These are phyloP conservation scores for Hyaloscypha bicolor DNA, from an alignment of 495 filamentous ascomycete species.

Conservation along the genomic window DNA sequence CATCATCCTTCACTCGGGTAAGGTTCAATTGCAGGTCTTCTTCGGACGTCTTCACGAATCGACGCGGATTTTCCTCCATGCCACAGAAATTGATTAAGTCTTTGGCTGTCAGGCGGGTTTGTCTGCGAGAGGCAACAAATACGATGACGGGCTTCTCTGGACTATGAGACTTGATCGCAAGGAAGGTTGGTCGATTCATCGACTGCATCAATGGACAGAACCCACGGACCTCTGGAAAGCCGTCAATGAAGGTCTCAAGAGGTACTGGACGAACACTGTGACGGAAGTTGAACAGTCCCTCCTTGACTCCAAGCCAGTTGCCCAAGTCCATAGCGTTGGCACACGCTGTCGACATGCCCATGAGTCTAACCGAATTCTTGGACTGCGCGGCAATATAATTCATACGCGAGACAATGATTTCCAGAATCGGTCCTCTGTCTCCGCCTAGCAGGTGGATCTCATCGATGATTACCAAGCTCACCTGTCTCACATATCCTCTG, in stretches of 20 bases:
- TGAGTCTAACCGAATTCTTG: constrained; percentile 81
- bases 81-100: constrained; percentile 97
- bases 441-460: constrained; percentile 97
- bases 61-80: constrained; percentile 95
- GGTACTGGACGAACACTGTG: constrained; percentile 98
- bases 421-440: constrained; percentile 93
- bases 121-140: constrained; percentile 93
- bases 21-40: constrained; percentile 88
- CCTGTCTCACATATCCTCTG: constrained; percentile 90
- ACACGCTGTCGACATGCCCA: constrained; percentile 98
- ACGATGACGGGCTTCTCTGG: constrained; percentile 97
- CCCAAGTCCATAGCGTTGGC: constrained; percentile 93
- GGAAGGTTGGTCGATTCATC: constrained; percentile 97
- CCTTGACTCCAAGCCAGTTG: constrained; percentile 97
- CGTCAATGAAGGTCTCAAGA: constrained; percentile 94
- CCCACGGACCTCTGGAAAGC: constrained; percentile 91
- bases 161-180: constrained; percentile 94
- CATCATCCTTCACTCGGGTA: constrained; percentile 85
- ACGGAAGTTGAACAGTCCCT: constrained; percentile 96
- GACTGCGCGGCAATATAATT: constrained; percentile 97
- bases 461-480: constrained; percentile 96
- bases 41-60: constrained; percentile 91
- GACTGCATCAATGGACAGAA: constrained; percentile 99
- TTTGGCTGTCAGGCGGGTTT: constrained; percentile 92
- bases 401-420: constrained; percentile 99